Base-by-base conservation (phyloP, 306 rosid species). In the Cucurbita pepo region DNA sequence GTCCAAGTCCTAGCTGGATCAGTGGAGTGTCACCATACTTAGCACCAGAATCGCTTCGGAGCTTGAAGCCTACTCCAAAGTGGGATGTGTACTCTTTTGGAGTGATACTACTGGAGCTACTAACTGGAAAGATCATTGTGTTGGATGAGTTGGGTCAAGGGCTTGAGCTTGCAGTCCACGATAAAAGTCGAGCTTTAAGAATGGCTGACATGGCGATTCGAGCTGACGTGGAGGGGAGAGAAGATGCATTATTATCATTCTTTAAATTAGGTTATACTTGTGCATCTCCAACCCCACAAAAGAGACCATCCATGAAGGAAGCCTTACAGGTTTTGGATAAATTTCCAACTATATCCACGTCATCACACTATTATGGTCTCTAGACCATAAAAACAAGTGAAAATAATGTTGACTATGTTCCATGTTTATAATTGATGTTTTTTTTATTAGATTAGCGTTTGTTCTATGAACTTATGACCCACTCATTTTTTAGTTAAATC, bases 71-170 rank as follows among this genome's bases (percentile, higher is more conserved):
- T 30, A 85, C 78, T 71, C 88, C 96, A 5, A 94, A 90, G 72
- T 91, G 97, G 99, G 99, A 94, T 6, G 96, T 86, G 12, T 94
- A 85, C 84, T 88, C 99, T 0, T 94, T 94, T 58, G 99, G 99
- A 59, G 87, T 89, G 38, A 84, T 94, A 25, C 84, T 91, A 81
- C 89, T 94, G 0, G 99, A 94, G 75, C 65, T 94, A 2, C 65
- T 94, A 9, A 91, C 99, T 0, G 99, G 97, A 14, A 94, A 91
- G 85, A 85, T 89, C 12, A 79, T 91, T 25, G 80, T 88, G 48
- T 62, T 89, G 69, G 99, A 94, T 73, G 99, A 94, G 10, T 52
- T 82, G 77, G 90, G 91, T 22, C 92, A 87, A 54, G 95, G 85
- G 7, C 80, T 82, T 3, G 95, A 85, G 58, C 40, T 91, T 61